phyloP scores from a whole-genome alignment of 192 early-diverging fungal genomes.

The Backusella tuberculispora region DNA sequence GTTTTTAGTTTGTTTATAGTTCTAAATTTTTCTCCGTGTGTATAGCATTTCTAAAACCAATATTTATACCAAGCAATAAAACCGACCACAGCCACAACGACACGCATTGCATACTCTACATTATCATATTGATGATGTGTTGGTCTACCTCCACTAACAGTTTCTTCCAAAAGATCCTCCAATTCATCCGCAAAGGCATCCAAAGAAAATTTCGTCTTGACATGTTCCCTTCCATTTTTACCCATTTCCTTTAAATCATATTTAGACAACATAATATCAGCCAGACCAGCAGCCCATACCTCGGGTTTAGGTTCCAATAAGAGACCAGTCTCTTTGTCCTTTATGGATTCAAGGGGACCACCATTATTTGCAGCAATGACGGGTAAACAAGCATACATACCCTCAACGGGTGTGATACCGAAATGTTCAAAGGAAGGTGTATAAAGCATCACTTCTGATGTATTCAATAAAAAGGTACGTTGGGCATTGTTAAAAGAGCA shows the following conservation, averaged over 20 bases:
- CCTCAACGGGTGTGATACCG: constrained; percentile 96
- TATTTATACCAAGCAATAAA: constrained; percentile 24
- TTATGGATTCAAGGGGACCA: constrained; percentile 84
- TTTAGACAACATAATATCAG: constrained; percentile 48
- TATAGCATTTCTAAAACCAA: neutral
- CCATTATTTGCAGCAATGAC: constrained; percentile 88
- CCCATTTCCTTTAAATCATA: constrained; percentile 61
- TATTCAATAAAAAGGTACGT: constrained; percentile 70
- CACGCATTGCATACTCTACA: constrained; percentile 19
- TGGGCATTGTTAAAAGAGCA: constrained; percentile 87
- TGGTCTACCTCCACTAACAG: constrained; percentile 31
- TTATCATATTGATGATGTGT: constrained; percentile 23
- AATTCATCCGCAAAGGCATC: constrained; percentile 69
- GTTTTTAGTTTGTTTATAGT: no score
- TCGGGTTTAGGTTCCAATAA: constrained; percentile 63
- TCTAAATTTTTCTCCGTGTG: no score
- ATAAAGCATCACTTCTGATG: constrained; percentile 73
- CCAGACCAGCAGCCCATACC: constrained; percentile 70
- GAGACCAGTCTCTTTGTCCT: constrained; percentile 75
- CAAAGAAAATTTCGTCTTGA: constrained; percentile 65
- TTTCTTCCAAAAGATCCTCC: constrained; percentile 60
- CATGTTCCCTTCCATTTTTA: constrained; percentile 62
- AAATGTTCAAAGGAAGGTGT: constrained; percentile 95
- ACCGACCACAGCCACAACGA: constrained; percentile 13
- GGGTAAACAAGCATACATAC: constrained; percentile 88